Base-by-base conservation (phyloP, 257 asterid species). In the Rubia yunnanensis region DNA sequence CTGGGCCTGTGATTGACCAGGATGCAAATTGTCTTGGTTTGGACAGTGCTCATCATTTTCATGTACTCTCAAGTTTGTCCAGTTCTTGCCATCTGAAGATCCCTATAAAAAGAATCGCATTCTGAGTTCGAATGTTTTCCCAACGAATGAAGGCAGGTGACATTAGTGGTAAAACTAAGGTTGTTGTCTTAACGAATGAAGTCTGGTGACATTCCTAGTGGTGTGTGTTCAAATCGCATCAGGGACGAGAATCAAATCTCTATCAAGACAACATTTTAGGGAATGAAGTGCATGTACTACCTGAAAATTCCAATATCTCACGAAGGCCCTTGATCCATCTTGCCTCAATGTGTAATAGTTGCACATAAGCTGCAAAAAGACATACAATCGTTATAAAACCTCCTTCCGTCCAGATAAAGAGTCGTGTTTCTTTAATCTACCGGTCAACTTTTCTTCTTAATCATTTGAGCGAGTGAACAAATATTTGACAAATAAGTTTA, bases 21-120 rank as follows among this genome's bases (percentile, higher is more conserved):
- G 99, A 94, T 14, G 95, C 95, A 73, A 80, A 94, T 62, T 94
- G 96, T 2, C 99, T 91, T 0, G 96, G 86, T 75, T 94, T 94
- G 88, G 86, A 74, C 26, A 94, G 73, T 0, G 88, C 39, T 74
- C 87, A 49, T 94, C 99, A 5, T 85, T 82, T 85, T 88, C 96
- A 32, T 94, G 99, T 28, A 76, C 75, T 71, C 91, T 83, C 85
- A 94, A 77, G 82, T 78, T 82, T 10, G 83, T 85, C 99, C 99
- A 94, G 65, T 31, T 86, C 78, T 74, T 82, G 41, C 95, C 97
- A 48, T 94, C 99, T 72, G 73, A 73, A 1, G 99, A 94, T 4
- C 97, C 99, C 96, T 92, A 81, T 4, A 57, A 57, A 15, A 68
- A 60, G n/a, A n/a, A n/a, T n/a, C n/a, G n/a, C n/a, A n/a, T n/a